Evolutionary conservation across 2,329 filamentous ascomycete genomes (phyloP).

Genomic region (Botrytis pseudocinerea): DNA sequence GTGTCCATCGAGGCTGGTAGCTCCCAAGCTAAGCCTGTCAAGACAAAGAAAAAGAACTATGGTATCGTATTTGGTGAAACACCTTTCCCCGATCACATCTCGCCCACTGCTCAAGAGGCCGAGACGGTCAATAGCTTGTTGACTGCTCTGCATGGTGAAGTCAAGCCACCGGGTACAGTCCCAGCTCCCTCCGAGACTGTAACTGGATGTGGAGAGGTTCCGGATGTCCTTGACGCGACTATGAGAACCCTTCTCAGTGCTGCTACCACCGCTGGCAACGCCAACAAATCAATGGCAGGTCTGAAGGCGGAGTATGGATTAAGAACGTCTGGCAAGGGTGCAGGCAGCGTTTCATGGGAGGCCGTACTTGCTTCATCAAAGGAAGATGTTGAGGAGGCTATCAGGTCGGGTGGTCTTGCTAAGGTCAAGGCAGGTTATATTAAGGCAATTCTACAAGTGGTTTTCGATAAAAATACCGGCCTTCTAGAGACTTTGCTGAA

Average conservation of each 20-base stretch:
- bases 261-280: conserved; percentile 52
- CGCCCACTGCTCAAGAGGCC: conserved; percentile 68
- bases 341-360: conserved; percentile 75
- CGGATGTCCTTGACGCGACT: conserved; percentile 55
- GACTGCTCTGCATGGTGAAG: conserved; percentile 63
- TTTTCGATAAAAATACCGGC: conserved; percentile 66
- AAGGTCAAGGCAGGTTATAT: conserved; percentile 71
- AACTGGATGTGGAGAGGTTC: conserved; percentile 65
- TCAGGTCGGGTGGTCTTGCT: conserved; percentile 69
- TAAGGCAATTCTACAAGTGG: conserved; percentile 70
- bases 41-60: conserved; percentile 47
- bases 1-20: conserved; percentile 9
- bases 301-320: conserved; percentile 65
- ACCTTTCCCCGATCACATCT: conserved; percentile 67
- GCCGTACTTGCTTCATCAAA: conserved; percentile 61
- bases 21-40: conserved; percentile 17
- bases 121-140: conserved; percentile 68
- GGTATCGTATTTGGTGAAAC: conserved; percentile 56
- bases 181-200: conserved; percentile 69
- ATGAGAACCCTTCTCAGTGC: conserved; percentile 55
- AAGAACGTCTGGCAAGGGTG: conserved; percentile 61
- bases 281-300: conserved; percentile 65
- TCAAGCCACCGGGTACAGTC: conserved; percentile 64
- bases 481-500: conserved; percentile 52
- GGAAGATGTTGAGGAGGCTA: conserved; percentile 65